These are phyloP conservation scores for Venturiaceae sp. DNA, from an alignment of 2,329 filamentous ascomycete genomes.

Conservation along the genomic window DNA sequence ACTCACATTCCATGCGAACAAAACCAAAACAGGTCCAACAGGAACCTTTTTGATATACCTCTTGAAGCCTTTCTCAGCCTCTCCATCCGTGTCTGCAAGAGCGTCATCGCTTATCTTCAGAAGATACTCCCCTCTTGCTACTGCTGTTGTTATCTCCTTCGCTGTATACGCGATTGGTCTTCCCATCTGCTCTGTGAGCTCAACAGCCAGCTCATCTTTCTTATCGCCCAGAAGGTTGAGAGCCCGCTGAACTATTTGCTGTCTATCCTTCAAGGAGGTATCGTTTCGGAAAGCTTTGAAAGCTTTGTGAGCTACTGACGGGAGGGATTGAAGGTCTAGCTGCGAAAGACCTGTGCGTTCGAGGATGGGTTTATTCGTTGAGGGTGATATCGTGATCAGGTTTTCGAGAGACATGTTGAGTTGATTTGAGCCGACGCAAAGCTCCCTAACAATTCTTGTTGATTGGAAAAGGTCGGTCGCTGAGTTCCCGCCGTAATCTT, in stretches of 20 bases:
- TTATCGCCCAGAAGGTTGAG: conserved; percentile 59
- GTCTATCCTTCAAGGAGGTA: conserved; percentile 63
- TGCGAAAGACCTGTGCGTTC: conserved; percentile 66
- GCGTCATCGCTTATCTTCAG: conserved; percentile 73
- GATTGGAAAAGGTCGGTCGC: too few species aligned
- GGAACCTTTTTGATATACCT: conserved; percentile 83
- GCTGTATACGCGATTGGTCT: conserved; percentile 79
- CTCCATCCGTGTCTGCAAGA: conserved; percentile 71
- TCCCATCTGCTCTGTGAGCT: conserved; percentile 92
- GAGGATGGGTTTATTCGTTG: conserved; percentile 75
- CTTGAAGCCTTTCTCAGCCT: conserved; percentile 79
- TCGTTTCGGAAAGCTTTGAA: conserved; percentile 64
- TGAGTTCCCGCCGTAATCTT: too few species aligned
- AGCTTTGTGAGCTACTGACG: conserved; percentile 60
- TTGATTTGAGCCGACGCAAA: too few species aligned
- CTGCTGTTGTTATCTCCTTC: conserved; percentile 75
- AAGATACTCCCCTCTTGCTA: conserved; percentile 77
- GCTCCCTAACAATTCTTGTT: too few species aligned
- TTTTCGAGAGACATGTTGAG: conserved; percentile 44
- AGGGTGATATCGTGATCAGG: conserved; percentile 77
- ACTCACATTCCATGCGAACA: conserved; percentile 93
- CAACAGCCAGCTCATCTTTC: conserved; percentile 71
- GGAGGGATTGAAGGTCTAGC: conserved; percentile 61
- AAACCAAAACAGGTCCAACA: conserved; percentile 75
- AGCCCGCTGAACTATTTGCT: conserved; percentile 73